Evolutionary conservation across 2,329 filamentous ascomycete species (phyloP).

Genomic region (Westerdykella ornata): DNA sequence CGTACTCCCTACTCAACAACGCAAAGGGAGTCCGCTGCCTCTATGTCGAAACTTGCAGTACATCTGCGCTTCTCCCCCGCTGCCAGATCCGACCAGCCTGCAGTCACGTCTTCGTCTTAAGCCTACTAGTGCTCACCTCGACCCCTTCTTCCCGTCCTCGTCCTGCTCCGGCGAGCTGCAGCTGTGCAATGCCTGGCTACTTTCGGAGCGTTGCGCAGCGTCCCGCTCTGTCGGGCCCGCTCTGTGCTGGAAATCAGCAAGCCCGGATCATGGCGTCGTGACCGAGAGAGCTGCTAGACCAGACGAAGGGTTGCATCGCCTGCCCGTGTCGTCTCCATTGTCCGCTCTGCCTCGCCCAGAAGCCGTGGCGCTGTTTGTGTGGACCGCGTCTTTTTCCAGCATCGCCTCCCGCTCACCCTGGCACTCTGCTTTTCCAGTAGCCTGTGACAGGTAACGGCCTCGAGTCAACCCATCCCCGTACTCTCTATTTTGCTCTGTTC

Average conservation of each 20-base stretch:
- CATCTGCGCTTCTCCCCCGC: too few relatives aligned
- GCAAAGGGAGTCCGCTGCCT: too few relatives aligned
- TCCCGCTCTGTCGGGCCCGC: constrained; percentile 25
- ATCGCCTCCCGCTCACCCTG: too few relatives aligned
- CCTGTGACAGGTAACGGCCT: constrained; percentile 34
- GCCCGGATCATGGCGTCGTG: constrained; percentile 29
- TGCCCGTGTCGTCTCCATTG: neutral
- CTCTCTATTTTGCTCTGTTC: neutral
- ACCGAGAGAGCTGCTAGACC: constrained; percentile 6
- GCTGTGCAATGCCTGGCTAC: constrained; percentile 7
- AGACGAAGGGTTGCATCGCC: constrained; percentile 16
- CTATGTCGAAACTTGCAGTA: too few relatives aligned
- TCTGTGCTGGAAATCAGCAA: constrained; percentile 15
- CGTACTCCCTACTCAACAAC: too few relatives aligned
- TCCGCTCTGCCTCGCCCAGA: neutral
- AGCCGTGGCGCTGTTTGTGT: constrained; percentile 10
- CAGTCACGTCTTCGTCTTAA: too few relatives aligned
- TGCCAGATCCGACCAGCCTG: too few relatives aligned
- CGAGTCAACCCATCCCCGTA: neutral
- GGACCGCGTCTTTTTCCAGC: neutral
- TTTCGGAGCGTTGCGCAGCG: constrained; percentile 35
- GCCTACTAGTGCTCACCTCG: too few relatives aligned
- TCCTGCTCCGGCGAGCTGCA: neutral
- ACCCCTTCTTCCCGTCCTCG: neutral
- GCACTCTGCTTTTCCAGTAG: constrained; percentile 6